These are phyloP conservation scores for Zasmidium citrigriseum DNA, from an alignment of 2,329 filamentous ascomycete genomes.

Conservation along the genomic window DNA sequence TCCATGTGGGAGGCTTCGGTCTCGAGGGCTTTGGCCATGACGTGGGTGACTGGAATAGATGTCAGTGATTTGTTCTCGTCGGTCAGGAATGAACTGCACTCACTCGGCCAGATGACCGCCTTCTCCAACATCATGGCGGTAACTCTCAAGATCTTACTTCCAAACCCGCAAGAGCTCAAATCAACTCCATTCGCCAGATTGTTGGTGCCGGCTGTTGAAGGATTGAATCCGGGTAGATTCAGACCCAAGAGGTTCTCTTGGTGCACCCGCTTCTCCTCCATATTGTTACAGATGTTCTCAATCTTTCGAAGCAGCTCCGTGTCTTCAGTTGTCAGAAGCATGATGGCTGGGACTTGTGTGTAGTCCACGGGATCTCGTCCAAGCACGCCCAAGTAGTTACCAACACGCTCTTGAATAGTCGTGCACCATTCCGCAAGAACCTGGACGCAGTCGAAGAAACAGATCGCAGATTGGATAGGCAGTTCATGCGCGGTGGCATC, in stretches of 20 bases:
- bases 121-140: constrained; percentile 87
- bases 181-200: constrained; percentile 40
- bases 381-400: constrained; percentile 81
- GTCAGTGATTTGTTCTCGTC: constrained; percentile 29
- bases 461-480: constrained; percentile 87
- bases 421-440: constrained; percentile 93
- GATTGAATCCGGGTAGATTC: constrained; percentile 46
- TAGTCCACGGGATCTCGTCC: constrained; percentile 81
- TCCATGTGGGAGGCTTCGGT: constrained; percentile 65
- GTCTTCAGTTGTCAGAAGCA: constrained; percentile 91
- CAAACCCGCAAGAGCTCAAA: constrained; percentile 69
- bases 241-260: constrained; percentile 56
- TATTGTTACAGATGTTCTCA: constrained; percentile 71
- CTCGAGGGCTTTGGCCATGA: constrained; percentile 67
- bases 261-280: constrained; percentile 71
- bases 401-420: constrained; percentile 91
- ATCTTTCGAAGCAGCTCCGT: constrained; percentile 82
- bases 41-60: constrained; percentile 59
- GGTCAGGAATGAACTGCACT: constrained; percentile 38
- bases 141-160: constrained; percentile 78
- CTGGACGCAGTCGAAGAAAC: constrained; percentile 90
- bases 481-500: constrained; percentile 82
- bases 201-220: constrained; percentile 44
- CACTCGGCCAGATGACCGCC: constrained; percentile 89
- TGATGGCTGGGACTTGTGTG: constrained; percentile 77